Evolutionary conservation across 441 rosid genomes (phyloP), one percentile per base, ranked within the genome.

Genomic region (Erysimum cheiri): DNA sequence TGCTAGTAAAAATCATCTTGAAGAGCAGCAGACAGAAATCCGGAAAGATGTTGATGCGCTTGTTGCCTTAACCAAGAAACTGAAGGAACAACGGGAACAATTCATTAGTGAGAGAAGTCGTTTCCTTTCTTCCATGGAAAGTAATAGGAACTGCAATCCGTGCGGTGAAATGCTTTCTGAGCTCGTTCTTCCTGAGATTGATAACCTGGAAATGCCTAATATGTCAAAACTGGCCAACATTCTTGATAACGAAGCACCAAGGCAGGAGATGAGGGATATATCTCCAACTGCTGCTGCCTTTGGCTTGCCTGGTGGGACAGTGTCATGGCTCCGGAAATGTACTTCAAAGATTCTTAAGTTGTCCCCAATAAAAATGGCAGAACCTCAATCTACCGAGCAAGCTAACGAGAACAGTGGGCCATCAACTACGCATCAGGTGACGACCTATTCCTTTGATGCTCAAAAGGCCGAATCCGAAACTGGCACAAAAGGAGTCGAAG

Each of bases 31-130:
- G 58, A 81, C 84, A 77, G 99, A 86, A 76, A 90, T 89, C 66
- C 85, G 85, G 36, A 85, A 81, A 71, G 99, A 95, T 80, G 88
- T 92, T 73, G 91, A 87, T 71, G 89, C 83, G 77, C 99, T 95
- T 73, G 84, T 85, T 44, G 78, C 75, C 62, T 93, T 95, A 48
- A 92, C 95, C 74, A 77, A 73, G 78, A 95, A 77, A 52, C 58
- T 90, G 81, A 95, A 85, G 89, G 88, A 76, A 28, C 95, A 90
- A 72, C 79, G 99, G 56, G 96, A 90, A 48, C 93, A 85, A 36
- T 84, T 95, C 52, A 76, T 87, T 17, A 83, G 81, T 75, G 99
- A 95, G 90, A 92, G 88, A 72, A 92, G 77, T 50, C 88, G 91
- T 26, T 95, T 92, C 73, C 84, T 92, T 74, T 77, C 84, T 39